These are phyloP conservation scores for Aspergillus sp. DNA, from an alignment of 2,329 filamentous ascomycete genomes.

Conservation along the genomic window DNA sequence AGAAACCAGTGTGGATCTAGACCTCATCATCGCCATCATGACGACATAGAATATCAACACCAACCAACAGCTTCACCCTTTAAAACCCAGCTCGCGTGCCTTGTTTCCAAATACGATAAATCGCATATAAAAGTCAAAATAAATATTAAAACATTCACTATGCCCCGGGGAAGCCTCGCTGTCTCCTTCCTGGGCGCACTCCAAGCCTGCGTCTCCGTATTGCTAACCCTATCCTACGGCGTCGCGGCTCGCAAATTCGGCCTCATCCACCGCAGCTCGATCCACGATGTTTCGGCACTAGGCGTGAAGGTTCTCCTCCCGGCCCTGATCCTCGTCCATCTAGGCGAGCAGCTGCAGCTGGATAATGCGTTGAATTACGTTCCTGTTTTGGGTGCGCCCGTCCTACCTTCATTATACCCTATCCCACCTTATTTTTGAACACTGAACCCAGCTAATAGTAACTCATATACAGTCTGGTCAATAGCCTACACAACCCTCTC, in stretches of 20 bases:
- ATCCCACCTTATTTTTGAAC: too few species aligned
- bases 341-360: conserved; percentile 52
- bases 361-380: conserved; percentile 51
- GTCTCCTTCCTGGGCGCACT: conserved; percentile 53
- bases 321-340: conserved; percentile 53
- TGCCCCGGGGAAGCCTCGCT: background rate
- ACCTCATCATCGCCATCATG: conserved; percentile 6
- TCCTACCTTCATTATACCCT: too few species aligned
- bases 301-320: conserved; percentile 57
- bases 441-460: background rate
- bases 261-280: conserved; percentile 48
- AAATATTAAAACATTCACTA: background rate
- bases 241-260: conserved; percentile 52
- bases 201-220: conserved; percentile 55
- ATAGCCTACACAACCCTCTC: conserved; percentile 52
- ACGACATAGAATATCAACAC: conserved; percentile 4
- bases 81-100: conserved; percentile 5
- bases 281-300: conserved; percentile 54
- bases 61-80: background rate
- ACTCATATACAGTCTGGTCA: conserved; percentile 46
- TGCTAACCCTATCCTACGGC: conserved; percentile 56
- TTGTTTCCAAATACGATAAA: background rate
- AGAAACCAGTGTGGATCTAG: background rate
- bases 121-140: background rate
- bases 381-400: conserved; percentile 44